Evolutionary conservation across 2,329 filamentous ascomycete species (phyloP).

Genomic region (Pestalotiopsis fici): DNA sequence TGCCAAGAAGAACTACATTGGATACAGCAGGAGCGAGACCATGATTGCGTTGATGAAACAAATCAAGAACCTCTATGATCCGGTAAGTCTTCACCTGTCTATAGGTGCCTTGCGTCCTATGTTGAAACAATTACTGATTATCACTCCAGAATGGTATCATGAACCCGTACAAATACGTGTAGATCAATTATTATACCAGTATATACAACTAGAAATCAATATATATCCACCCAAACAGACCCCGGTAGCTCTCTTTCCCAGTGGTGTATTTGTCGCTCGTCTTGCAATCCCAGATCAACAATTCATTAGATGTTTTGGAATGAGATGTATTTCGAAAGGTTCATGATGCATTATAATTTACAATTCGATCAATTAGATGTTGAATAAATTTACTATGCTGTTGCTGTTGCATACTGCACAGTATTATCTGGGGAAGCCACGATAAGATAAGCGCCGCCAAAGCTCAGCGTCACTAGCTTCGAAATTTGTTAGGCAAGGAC

Average conservation of each 20-base stretch:
- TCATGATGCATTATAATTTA: too few relatives aligned
- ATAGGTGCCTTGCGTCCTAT: constrained; percentile 11
- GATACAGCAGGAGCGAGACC: constrained; percentile 85
- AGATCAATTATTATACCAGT: constrained; percentile 15
- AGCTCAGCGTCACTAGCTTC: background rate
- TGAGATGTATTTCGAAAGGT: too few relatives aligned
- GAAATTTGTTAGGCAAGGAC: constrained; percentile 6
- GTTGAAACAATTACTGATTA: background rate
- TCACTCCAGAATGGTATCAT: constrained; percentile 83
- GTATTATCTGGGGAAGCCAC: background rate
- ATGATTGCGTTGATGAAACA: constrained; percentile 93
- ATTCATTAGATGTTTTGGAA: too few relatives aligned
- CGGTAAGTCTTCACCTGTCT: constrained; percentile 61
- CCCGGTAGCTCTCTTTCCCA: too few relatives aligned
- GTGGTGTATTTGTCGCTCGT: background rate
- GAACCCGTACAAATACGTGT: constrained; percentile 98
- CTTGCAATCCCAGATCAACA: too few relatives aligned
- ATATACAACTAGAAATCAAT: constrained; percentile 7
- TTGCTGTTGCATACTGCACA: too few relatives aligned
- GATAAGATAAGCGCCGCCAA: constrained; percentile 9
- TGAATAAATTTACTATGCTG: too few relatives aligned
- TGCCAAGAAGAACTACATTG: constrained; percentile 94
- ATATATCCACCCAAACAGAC: background rate
- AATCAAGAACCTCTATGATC: constrained; percentile 92
- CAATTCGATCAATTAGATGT: too few relatives aligned